Conservation (phyloP, 257 asterid species). For the Solanum piurae region DNA sequence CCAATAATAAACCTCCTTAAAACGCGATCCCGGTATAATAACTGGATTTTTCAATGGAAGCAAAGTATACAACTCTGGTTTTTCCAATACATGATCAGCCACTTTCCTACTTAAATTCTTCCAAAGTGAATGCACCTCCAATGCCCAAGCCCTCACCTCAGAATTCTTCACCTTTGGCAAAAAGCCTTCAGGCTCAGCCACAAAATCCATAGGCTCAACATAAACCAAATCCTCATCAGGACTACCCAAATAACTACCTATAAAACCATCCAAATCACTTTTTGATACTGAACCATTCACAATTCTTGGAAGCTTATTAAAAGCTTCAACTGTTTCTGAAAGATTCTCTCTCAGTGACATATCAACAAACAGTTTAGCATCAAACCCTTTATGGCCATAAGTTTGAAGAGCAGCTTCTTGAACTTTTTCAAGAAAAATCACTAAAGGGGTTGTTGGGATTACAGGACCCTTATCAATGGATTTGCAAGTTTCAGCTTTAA, state of each 20-base stretch:
- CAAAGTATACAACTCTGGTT: conserved; percentile 53
- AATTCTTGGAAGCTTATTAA: conserved; percentile 19
- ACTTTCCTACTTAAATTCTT: conserved; percentile 71
- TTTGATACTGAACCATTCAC: conserved; percentile 32
- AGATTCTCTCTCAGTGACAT: conserved; percentile 48
- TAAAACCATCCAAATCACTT: conserved; percentile 22
- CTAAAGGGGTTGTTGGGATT: conserved; percentile 41
- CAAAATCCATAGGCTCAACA: conserved; percentile 53
- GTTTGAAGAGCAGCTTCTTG: conserved; percentile 51
- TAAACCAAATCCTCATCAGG: conserved; percentile 46
- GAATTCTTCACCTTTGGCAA: conserved; percentile 40
- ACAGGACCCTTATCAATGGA: conserved; percentile 36
- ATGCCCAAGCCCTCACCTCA: conserved; percentile 63
- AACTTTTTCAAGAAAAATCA: conserved; percentile 45
- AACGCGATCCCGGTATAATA: conserved; percentile 82
- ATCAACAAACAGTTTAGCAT: conserved; percentile 73
- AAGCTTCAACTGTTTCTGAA: conserved; percentile 22
- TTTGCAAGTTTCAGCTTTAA: neutral
- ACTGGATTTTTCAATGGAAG: conserved; percentile 62
- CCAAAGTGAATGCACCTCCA: conserved; percentile 77
- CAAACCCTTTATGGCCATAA: conserved; percentile 45
- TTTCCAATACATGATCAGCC: conserved; percentile 35
- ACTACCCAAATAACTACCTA: conserved; percentile 23
- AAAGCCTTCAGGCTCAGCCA: conserved; percentile 43
- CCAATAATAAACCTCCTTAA: conserved; percentile 91